Evolutionary conservation across 2,329 filamentous ascomycete species (phyloP).

Genomic region (Arthroderma uncinatum): DNA sequence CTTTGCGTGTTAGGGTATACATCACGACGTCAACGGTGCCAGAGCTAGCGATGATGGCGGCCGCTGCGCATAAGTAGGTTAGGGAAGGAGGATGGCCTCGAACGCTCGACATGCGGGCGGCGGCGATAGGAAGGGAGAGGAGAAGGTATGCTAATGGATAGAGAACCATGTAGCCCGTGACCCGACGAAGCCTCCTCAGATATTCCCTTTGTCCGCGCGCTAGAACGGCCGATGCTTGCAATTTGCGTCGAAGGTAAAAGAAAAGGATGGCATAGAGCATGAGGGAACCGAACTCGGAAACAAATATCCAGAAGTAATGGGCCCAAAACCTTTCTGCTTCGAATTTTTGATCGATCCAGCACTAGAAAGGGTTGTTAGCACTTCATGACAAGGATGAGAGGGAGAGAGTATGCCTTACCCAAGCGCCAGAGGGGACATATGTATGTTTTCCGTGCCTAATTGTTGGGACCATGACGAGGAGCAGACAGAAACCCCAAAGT

Average conservation of each 20-base stretch:
- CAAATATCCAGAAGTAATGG: slow-evolving; percentile 46
- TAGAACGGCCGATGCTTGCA: slow-evolving; percentile 29
- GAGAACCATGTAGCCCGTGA: slow-evolving; percentile 38
- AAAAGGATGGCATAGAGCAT: slow-evolving; percentile 40
- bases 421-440: slow-evolving; percentile 41
- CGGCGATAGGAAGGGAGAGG: slow-evolving; percentile 52
- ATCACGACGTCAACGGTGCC: slow-evolving; percentile 49
- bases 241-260: slow-evolving; percentile 37
- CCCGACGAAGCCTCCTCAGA: slow-evolving; percentile 31
- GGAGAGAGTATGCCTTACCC: slow-evolving; percentile 29
- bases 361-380: slow-evolving; percentile 26
- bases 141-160: slow-evolving; percentile 46
- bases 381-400: neutral
- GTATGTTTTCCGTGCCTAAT: slow-evolving; percentile 32
- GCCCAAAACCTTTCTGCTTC: slow-evolving; percentile 39
- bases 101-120: slow-evolving; percentile 34
- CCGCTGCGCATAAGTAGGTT: slow-evolving; percentile 42
- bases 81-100: slow-evolving; percentile 25
- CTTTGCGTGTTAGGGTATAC: slow-evolving; percentile 47
- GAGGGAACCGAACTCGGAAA: slow-evolving; percentile 42
- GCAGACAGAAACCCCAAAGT: slow-evolving; percentile 37
- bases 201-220: slow-evolving; percentile 29
- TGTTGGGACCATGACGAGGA: slow-evolving; percentile 40
- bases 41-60: slow-evolving; percentile 47
- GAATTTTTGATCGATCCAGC: slow-evolving; percentile 39